Evolutionary conservation across 495 filamentous ascomycete species (phyloP), one percentile per base, ranked within the genome.

Genomic region (Usnea hakonensis): DNA sequence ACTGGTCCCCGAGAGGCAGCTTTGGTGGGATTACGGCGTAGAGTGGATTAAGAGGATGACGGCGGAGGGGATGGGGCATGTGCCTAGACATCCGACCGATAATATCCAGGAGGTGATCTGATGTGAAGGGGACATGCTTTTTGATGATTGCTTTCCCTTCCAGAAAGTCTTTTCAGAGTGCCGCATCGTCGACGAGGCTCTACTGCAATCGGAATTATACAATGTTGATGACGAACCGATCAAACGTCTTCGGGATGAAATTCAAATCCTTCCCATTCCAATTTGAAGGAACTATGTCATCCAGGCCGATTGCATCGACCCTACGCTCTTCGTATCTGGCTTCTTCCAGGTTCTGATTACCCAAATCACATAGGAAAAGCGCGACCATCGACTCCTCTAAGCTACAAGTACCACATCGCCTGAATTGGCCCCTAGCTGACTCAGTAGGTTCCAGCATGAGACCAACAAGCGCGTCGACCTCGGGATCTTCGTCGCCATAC

Each of bases 381-480:
- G 16, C 50, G 21, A 54, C 19, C 50, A 54, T 54, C 50, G 16
- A 54, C 50, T 54, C 50, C 19, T 54, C 50, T n/a, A 54, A 16
- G 50, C 50, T 23, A 26, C 50, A 54, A 19, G 50, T 54, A 23
- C 50, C 50, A 54, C 50, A 54, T 23, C 50, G 14, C 50, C 21
- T 54, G 50, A 54, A 54, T 8, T 54, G 50, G 21, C 50, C 50
- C 50, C 50, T 54, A 14, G 14, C 14, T 23, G 21, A 23, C 4
- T n/a, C 50, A 23, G 50, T 54, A 16, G 50, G 50, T 54, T 54
- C 50, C 50, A 54, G 50, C 50, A 54, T 54, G 26, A 54, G 50
- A 54, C 50, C 50, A 33, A 54, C 50, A 23, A 54, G 50, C 50
- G 14, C 50, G 21, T 54, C 50, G 14, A 54, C 50, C 7, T 54